Evolutionary conservation across 257 asterid genomes (phyloP).

Genomic region (Vinca minor): DNA sequence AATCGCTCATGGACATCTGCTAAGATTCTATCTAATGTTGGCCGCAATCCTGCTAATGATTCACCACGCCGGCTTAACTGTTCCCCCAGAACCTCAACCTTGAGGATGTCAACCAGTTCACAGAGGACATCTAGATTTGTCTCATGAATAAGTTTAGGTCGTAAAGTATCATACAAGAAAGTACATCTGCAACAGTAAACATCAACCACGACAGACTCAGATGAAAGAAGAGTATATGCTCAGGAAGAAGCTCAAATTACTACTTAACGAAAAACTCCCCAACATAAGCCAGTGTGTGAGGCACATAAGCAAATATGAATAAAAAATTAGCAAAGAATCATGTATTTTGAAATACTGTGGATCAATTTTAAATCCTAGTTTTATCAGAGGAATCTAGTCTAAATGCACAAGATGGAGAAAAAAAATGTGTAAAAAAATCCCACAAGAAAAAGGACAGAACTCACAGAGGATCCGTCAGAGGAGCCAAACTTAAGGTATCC

Average conservation of each 20-base stretch:
- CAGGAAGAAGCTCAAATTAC: not conserved
- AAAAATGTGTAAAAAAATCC: slow-evolving; percentile 5
- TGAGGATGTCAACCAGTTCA: slow-evolving; percentile 88
- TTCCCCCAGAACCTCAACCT: slow-evolving; percentile 91
- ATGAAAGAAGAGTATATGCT: not conserved
- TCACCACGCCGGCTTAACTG: slow-evolving; percentile 82
- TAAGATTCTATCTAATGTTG: slow-evolving; percentile 83
- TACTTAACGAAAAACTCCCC: no score
- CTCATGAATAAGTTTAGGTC: slow-evolving; percentile 95
- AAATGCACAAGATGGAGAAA: slow-evolving; percentile 9
- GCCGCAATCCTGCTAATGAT: slow-evolving; percentile 79
- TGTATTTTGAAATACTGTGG: no score
- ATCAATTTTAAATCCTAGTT: no score
- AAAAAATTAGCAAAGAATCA: not conserved
- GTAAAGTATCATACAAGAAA: slow-evolving; percentile 79
- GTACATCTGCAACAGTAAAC: slow-evolving; percentile 64
- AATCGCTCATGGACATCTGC: slow-evolving; percentile 95
- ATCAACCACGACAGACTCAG: not conserved
- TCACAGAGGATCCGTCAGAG: slow-evolving; percentile 88
- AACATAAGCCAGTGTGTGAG: not conserved
- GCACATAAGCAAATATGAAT: not conserved
- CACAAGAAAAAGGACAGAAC: slow-evolving; percentile 25
- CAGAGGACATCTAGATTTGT: slow-evolving; percentile 92
- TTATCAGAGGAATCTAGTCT: not conserved
- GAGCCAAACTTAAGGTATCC: slow-evolving; percentile 88